Conservation (phyloP, 2,329 filamentous ascomycete species). For the Penicillium sp. region DNA sequence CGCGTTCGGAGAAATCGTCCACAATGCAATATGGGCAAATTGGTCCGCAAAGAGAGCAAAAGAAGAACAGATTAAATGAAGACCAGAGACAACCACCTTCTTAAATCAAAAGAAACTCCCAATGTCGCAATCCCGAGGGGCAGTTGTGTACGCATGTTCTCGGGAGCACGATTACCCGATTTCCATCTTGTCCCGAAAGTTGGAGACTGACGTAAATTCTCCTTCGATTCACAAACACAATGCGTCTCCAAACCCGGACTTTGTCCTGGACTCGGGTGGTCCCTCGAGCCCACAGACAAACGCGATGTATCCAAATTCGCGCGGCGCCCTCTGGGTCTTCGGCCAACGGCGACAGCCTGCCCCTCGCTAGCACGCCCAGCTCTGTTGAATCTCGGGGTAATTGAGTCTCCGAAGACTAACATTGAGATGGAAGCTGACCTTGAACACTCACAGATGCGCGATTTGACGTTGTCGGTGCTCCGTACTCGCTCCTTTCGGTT, state of each 20-base stretch:
- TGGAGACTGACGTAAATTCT: conserved; percentile 27
- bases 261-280: conserved; percentile 36
- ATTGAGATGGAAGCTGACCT: conserved; percentile 13
- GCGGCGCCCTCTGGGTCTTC: conserved; percentile 42
- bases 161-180: conserved; percentile 28
- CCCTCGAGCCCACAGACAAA: conserved; percentile 29
- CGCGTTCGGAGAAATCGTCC: conserved; percentile 37
- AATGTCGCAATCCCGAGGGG: conserved; percentile 29
- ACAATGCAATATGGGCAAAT: neutral
- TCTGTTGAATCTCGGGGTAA: conserved; percentile 46
- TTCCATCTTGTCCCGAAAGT: conserved; percentile 14
- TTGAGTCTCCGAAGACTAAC: conserved; percentile 1
- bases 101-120: neutral
- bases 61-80: neutral
- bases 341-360: conserved; percentile 40
- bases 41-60: neutral
- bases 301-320: conserved; percentile 47
- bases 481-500: conserved; percentile 91
- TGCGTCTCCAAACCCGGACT: conserved; percentile 39
- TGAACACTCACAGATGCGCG: conserved; percentile 68
- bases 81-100: neutral
- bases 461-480: conserved; percentile 89
- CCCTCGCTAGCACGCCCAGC: conserved; percentile 38
- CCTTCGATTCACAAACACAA: conserved; percentile 25
- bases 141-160: conserved; percentile 20